Percentiles rank a stretch among this genome's conserved stretches.
These are phyloP conservation scores for Amaranthus palmeri DNA, from an alignment of 148 eudicot species.

Conservation along the genomic window DNA sequence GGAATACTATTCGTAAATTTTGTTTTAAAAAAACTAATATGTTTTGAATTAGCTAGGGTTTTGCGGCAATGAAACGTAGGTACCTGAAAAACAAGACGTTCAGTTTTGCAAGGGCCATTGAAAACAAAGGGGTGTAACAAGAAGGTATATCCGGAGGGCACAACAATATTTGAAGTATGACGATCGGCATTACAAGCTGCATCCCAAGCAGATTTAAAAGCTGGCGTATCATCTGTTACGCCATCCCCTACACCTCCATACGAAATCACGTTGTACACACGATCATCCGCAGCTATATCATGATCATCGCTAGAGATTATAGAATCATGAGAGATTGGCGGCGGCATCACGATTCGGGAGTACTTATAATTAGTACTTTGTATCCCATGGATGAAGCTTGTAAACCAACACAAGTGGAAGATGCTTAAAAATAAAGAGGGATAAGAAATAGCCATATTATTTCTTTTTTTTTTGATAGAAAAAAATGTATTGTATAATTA, in stretches of 20 bases:
- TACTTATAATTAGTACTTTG: too few species aligned
- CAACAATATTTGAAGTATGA: slow-evolving; percentile 35
- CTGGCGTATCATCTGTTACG: slow-evolving; percentile 57
- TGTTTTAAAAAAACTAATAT: too few species aligned
- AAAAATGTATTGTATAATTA: too few species aligned
- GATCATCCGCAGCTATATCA: neutral
- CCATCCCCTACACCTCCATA: slow-evolving; percentile 89
- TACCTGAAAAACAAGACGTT: slow-evolving; percentile 60
- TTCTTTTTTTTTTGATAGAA: too few species aligned
- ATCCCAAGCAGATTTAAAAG: slow-evolving; percentile 82
- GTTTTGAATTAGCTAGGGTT: too few species aligned
- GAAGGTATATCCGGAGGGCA: slow-evolving; percentile 51
- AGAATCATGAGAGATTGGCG: too few species aligned
- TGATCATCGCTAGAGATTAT: neutral
- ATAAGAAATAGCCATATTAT: too few species aligned
- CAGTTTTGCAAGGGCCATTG: slow-evolving; percentile 68
- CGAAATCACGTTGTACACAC: slow-evolving; percentile 43
- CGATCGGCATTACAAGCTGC: slow-evolving; percentile 57
- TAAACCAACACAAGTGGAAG: too few species aligned
- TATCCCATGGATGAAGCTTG: too few species aligned
- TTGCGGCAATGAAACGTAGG: neutral
- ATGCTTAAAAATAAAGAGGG: too few species aligned
- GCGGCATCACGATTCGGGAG: too few species aligned
- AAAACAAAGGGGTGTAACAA: slow-evolving; percentile 71
- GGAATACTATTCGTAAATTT: too few species aligned